Evolutionary conservation across 306 rosid genomes (phyloP), one percentile per base, ranked within the genome.

Genomic region (Acacia melanoxylon): DNA sequence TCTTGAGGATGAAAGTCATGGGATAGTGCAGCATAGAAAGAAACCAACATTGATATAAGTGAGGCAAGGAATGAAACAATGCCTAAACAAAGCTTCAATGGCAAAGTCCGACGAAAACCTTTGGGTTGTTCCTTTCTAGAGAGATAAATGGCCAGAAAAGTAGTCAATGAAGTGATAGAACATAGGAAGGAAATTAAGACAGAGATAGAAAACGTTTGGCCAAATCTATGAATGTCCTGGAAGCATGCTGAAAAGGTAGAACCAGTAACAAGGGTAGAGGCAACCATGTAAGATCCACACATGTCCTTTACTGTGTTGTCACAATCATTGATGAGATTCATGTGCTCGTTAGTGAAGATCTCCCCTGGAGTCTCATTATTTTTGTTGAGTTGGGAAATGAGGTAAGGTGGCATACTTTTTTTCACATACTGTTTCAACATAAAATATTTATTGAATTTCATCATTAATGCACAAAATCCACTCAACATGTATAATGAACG

Each of bases 251-350:
- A 8, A 42, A 59, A 61, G 54, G 71, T 1, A 16, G 17, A 10
- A 6, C 42, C 37, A n/a, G 51, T 35, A 59, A 41, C 29, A 0
- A 61, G 58, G 15, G 69, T 49, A 10, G 75, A 74, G 31, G 78
- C 79, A 41, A 78, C 12, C 2, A 73, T 35, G 79, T 77, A 83
- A 2, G 82, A 78, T 24, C 78, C 58, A 0, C 70, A 35, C 29
- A 82, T 72, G 15, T 40, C 70, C 14, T 4, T n/a, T 2, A 82
- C 40, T 76, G 77, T 41, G 15, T 77, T 25, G 17, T n/a, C 3
- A 1, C 72, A 75, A 15, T 41, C 41, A 24, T 35, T 37, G 2
- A 10, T 54, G 1, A 83, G 75, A 0, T 2, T 8, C 37, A 6
- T 8, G 74, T 83, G 86, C 10, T 4, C 51, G 3, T 62, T 73